phyloP scores from a whole-genome alignment of 2,329 filamentous ascomycete genomes.

The Cladophialophora yegresii region DNA sequence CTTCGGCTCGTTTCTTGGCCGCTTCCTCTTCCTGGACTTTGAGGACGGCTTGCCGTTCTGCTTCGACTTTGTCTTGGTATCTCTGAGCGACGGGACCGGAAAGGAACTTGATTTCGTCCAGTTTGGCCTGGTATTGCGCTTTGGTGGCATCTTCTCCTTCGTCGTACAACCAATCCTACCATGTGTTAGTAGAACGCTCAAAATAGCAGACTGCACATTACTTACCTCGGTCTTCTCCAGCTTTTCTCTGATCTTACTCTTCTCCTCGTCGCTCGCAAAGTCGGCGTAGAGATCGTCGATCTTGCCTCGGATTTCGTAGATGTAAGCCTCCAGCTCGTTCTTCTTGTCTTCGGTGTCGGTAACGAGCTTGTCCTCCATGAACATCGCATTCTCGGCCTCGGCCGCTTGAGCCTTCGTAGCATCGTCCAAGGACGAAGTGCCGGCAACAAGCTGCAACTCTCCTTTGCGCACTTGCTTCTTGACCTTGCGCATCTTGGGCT shows the following conservation, averaged over 20 bases:
- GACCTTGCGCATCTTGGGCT: constrained; percentile 87
- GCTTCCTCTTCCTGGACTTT: constrained; percentile 66
- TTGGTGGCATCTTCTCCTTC: constrained; percentile 94
- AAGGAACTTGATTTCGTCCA: constrained; percentile 89
- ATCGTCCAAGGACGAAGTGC: constrained; percentile 76
- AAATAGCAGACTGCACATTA: not conserved
- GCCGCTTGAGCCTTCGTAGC: constrained; percentile 64
- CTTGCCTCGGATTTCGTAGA: constrained; percentile 96
- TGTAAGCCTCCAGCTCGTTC: constrained; percentile 97
- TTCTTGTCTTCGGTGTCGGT: constrained; percentile 99
- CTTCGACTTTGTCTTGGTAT: constrained; percentile 91
- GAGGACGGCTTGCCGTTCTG: constrained; percentile 73
- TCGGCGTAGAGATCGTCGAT: constrained; percentile 88
- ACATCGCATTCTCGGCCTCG: constrained; percentile 88
- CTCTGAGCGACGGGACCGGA: constrained; percentile 90
- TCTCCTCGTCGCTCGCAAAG: constrained; percentile 88
- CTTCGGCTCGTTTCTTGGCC: constrained; percentile 63
- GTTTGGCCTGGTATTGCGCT: constrained; percentile 89
- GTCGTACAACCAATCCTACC: constrained; percentile 95
- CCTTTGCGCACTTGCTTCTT: constrained; percentile 99
- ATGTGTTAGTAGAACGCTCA: constrained; percentile 34
- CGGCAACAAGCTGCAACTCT: constrained; percentile 82
- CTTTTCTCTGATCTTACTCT: constrained; percentile 79
- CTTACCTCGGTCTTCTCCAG: constrained; percentile 84
- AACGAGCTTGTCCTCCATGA: constrained; percentile 97